phyloP scores from a whole-genome alignment of 1,284 basidiomycete genomes.

The Cystobasidium slooffiae region DNA sequence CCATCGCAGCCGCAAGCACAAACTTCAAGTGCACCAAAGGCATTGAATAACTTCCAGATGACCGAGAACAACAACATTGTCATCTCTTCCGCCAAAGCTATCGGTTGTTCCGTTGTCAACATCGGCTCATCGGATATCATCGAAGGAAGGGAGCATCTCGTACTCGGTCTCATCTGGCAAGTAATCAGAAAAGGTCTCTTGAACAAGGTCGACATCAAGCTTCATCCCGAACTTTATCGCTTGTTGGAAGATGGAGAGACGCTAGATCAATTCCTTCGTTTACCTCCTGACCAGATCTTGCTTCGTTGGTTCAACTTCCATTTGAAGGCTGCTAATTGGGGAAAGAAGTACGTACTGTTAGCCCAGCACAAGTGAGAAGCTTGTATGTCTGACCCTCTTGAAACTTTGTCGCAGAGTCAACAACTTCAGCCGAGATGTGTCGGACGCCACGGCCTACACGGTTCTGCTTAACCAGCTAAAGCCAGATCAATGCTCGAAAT shows the following conservation, averaged over 20 bases:
- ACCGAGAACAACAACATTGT: slow-evolving; percentile 99
- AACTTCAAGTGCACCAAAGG: slow-evolving; percentile 45
- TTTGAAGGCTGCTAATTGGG: slow-evolving; percentile 91
- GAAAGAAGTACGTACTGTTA: slow-evolving; percentile 66
- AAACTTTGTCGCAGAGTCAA: slow-evolving; percentile 84
- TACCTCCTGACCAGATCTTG: slow-evolving; percentile 96
- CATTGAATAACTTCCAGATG: slow-evolving; percentile 92
- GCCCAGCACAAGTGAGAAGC: too few species aligned
- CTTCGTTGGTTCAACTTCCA: slow-evolving; percentile 99
- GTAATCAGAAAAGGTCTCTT: slow-evolving; percentile 92
- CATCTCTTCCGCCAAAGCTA: slow-evolving; percentile 95
- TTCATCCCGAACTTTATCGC: slow-evolving; percentile 94
- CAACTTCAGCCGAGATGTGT: slow-evolving; percentile 95
- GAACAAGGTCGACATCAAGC: slow-evolving; percentile 94
- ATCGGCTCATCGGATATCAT: slow-evolving; percentile 92
- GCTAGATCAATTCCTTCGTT: slow-evolving; percentile 86
- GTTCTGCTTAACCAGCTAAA: slow-evolving; percentile 93
- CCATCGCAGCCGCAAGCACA: slow-evolving; percentile 49
- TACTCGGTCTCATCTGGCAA: slow-evolving; percentile 99
- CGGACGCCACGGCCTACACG: slow-evolving; percentile 96
- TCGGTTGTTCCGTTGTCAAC: slow-evolving; percentile 97
- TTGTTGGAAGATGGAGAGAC: slow-evolving; percentile 96
- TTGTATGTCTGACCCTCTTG: too few species aligned
- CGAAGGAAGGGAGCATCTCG: slow-evolving; percentile 93
- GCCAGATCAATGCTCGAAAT: slow-evolving; percentile 88